Conservation (phyloP, 768 basidiomycete genomes). For the Kwoniella shandongensis region DNA sequence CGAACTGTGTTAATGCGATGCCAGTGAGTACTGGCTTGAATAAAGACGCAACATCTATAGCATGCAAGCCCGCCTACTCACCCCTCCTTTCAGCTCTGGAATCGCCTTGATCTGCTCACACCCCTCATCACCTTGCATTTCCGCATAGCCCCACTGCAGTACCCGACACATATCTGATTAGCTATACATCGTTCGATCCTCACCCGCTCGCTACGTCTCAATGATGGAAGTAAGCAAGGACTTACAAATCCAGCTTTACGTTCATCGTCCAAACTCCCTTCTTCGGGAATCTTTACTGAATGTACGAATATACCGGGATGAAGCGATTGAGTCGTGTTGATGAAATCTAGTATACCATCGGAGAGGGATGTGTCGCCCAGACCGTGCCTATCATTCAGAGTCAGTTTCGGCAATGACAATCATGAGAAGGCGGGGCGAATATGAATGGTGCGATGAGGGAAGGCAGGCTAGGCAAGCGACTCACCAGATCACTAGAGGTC, state of each 20-base stretch:
- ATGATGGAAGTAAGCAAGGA: neutral
- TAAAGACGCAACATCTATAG: neutral
- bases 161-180: too few relatives aligned
- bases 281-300: slow-evolving; percentile 47
- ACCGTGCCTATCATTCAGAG: slow-evolving; percentile 52
- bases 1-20: slow-evolving; percentile 39
- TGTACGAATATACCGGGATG: slow-evolving; percentile 53
- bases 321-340: slow-evolving; percentile 44
- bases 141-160: slow-evolving; percentile 52
- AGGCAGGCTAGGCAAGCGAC: too few relatives aligned
- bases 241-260: slow-evolving; percentile 50
- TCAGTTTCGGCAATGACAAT: too few relatives aligned
- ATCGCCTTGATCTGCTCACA: slow-evolving; percentile 49
- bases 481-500: slow-evolving; percentile 44
- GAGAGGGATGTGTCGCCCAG: slow-evolving; percentile 55
- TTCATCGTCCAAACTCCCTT: slow-evolving; percentile 49
- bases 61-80: slow-evolving; percentile 16
- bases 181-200: too few relatives aligned
- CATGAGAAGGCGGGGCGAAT: too few relatives aligned
- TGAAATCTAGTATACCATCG: slow-evolving; percentile 50
- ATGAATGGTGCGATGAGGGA: too few relatives aligned
- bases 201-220: neutral
- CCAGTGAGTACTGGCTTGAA: neutral
- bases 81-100: slow-evolving; percentile 43
- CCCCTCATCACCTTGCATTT: slow-evolving; percentile 42